Evolutionary conservation across 495 filamentous ascomycete genomes (phyloP).

Genomic region (Chlorociboria aeruginascens): DNA sequence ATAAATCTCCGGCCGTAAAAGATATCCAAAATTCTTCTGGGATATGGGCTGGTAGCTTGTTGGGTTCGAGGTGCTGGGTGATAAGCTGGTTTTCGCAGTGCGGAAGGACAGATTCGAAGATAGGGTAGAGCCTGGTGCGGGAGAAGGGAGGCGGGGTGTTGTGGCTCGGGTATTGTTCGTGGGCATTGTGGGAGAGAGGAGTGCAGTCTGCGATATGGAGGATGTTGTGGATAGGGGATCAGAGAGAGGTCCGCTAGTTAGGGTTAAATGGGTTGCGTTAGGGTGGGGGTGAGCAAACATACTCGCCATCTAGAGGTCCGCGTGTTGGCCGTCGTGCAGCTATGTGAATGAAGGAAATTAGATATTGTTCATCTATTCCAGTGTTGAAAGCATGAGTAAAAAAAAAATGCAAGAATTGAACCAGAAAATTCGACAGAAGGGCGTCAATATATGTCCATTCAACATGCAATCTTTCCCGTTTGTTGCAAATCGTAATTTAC

Average conservation of each 20-base stretch:
- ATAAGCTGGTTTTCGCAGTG: conserved; percentile 1
- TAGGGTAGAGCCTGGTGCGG: conserved; percentile 15
- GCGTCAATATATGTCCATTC: no score
- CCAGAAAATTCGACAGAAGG: no score
- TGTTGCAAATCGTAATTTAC: neutral
- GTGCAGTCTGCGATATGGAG: neutral
- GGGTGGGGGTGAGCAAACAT: neutral
- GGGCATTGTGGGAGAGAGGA: conserved; percentile 15
- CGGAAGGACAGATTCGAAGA: conserved; percentile 7
- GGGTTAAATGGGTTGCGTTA: neutral
- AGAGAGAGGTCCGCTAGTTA: no score
- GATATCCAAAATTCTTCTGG: conserved; percentile 62
- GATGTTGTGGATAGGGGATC: conserved; percentile 8
- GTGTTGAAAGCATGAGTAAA: no score
- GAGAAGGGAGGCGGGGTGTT: conserved; percentile 16
- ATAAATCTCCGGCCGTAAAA: conserved; percentile 68
- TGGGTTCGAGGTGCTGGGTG: conserved; percentile 8
- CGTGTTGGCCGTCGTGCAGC: neutral
- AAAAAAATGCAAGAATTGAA: no score
- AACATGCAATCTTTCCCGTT: neutral
- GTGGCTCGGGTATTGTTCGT: conserved; percentile 1
- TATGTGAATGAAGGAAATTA: no score
- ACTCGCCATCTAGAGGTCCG: conserved; percentile 1
- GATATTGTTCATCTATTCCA: no score
- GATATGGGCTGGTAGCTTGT: neutral